Conservation (phyloP, 2,329 filamentous ascomycete species). For the Fusarium sp. region DNA sequence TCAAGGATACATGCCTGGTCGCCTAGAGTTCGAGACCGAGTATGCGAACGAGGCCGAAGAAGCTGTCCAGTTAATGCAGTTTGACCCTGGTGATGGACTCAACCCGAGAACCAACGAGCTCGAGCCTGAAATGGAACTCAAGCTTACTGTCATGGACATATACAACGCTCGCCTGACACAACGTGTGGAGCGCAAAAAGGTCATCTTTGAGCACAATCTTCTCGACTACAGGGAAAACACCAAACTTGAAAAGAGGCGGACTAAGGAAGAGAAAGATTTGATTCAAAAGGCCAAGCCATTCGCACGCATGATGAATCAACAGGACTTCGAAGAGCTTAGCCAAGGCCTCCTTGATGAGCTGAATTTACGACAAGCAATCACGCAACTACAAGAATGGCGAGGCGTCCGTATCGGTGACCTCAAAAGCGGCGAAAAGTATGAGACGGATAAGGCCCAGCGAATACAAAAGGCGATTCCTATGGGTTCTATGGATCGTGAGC, state of each 20-base stretch:
- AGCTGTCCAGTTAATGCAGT: conserved; percentile 97
- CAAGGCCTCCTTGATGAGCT: conserved; percentile 90
- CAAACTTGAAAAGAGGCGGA: conserved; percentile 91
- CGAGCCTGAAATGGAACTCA: conserved; percentile 96
- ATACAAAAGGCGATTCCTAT: conserved; percentile 78
- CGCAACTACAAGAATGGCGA: conserved; percentile 94
- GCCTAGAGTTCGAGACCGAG: conserved; percentile 96
- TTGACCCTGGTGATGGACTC: conserved; percentile 93
- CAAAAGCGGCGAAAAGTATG: conserved; percentile 89
- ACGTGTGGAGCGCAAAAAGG: conserved; percentile 93
- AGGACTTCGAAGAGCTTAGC: conserved; percentile 88
- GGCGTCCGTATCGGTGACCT: conserved; percentile 86
- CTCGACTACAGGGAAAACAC: conserved; percentile 94
- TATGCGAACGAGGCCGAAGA: conserved; percentile 98
- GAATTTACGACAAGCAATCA: conserved; percentile 89
- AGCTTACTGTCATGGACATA: conserved; percentile 98
- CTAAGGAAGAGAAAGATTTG: conserved; percentile 93
- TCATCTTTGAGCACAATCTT: conserved; percentile 94
- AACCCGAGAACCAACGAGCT: conserved; percentile 86
- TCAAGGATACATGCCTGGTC: conserved; percentile 98
- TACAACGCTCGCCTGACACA: conserved; percentile 94
- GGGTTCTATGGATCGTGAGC: conserved; percentile 85
- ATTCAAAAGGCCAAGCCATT: conserved; percentile 96
- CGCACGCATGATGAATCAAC: conserved; percentile 94
- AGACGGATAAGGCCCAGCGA: conserved; percentile 84